Evolutionary conservation across 2,329 filamentous ascomycete genomes (phyloP), one percentile per base, ranked within the genome.

Genomic region (Microsporum audouinii): DNA sequence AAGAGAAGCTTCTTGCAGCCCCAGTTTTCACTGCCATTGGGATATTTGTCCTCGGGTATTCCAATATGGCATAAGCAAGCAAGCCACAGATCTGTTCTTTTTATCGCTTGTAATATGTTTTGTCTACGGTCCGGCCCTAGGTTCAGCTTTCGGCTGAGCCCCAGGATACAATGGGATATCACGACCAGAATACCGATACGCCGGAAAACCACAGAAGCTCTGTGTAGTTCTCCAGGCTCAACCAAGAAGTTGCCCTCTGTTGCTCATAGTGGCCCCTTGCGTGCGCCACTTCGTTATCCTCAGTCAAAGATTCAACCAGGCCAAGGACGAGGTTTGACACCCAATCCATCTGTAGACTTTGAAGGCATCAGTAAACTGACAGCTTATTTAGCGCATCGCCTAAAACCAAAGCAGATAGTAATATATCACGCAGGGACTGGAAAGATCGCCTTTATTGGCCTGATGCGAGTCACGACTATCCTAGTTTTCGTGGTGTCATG

Each of bases 401-500:
- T 58, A 57, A 64, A 59, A 23, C 73, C 73, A 43, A 73, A 76
- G 57, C 69, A 70, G 53, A 71, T 91, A 33, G 79, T 90, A 66
- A 82, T 95, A 64, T 95, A 89, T 72, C 87, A 91, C 74, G 85
- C 85, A 59, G 88, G 89, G 59, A 86, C 83, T 0, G 80, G 80
- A 6, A 80, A 83, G 62, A 86, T 82, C 34, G 82, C 84, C 5
- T 86, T 88, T 65, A 75, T 92, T 53, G 88, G 86, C 57, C 82
- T 84, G 69, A 72, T 88, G 64, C 89, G 90, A 68, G 75, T 92
- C 61, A 84, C 84, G 0, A 86, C 86, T 2, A 79, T 94, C 45
- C 83, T 90, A 63, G 72, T 88, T 43, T 86, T 87, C 61, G 80
- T 79, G 27, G 83, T 87, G 66, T 88, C 88, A 67, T 80, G 79